Evolutionary conservation across 768 basidiomycete species (phyloP).

Genomic region (Leccinum imitatum): DNA sequence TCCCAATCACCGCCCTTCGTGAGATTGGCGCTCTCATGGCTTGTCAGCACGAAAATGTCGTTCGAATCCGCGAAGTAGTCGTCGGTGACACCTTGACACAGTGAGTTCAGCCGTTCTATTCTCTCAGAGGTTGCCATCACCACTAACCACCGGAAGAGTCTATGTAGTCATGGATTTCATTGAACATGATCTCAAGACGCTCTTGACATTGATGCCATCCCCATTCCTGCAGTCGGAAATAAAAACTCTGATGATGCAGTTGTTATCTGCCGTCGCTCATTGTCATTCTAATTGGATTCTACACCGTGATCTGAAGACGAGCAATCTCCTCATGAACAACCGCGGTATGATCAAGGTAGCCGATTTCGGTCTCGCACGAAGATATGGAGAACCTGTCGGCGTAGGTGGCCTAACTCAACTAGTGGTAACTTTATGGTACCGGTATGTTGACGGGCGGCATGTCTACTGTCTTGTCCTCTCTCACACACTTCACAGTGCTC

Average conservation of each 20-base stretch:
- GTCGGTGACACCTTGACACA: conserved; percentile 98
- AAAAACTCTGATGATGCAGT: conserved; percentile 93
- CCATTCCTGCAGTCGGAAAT: conserved; percentile 98
- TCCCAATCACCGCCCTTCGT: conserved; percentile 94
- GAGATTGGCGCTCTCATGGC: conserved; percentile 97
- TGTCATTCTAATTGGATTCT: conserved; percentile 98
- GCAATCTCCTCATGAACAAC: conserved; percentile 98
- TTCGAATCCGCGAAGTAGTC: conserved; percentile 94
- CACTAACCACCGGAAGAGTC: conserved; percentile 55
- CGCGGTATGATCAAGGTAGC: conserved; percentile 98
- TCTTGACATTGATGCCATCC: conserved; percentile 91
- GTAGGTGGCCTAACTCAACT: conserved; percentile 97
- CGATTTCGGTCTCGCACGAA: conserved; percentile 93
- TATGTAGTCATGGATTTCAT: conserved; percentile 99
- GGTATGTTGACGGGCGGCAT: conserved; percentile 50
- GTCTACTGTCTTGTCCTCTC: conserved; percentile 11
- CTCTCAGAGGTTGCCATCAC: conserved; percentile 8
- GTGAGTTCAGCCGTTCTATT: conserved; percentile 55
- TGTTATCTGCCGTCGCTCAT: conserved; percentile 89
- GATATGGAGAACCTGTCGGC: conserved; percentile 95
- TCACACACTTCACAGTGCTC: conserved; percentile 56
- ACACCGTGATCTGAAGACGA: conserved; percentile 96
- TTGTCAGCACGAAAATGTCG: conserved; percentile 93
- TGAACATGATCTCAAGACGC: conserved; percentile 97
- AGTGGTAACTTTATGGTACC: conserved; percentile 98